Evolutionary conservation across 441 rosid species (phyloP).

Genomic region (Pelargonium citronellum): DNA sequence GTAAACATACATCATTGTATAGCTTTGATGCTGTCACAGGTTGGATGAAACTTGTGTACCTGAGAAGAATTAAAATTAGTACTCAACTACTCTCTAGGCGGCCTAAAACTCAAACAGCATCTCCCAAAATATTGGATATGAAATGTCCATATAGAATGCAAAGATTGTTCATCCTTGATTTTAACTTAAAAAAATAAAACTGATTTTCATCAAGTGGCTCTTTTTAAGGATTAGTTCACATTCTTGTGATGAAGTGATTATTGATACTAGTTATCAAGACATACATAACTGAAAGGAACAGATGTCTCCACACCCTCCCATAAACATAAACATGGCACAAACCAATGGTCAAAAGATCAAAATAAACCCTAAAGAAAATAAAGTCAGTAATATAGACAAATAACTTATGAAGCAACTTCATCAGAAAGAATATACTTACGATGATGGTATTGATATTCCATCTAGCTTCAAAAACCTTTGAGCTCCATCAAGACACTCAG

Average conservation of each 20-base stretch:
- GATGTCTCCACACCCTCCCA: too few relatives aligned
- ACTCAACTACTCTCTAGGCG: background rate
- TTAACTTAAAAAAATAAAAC: too few relatives aligned
- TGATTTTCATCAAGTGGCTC: too few relatives aligned
- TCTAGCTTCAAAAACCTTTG: conserved; percentile 83
- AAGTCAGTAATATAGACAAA: background rate
- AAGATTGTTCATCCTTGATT: too few relatives aligned
- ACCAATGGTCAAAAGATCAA: too few relatives aligned
- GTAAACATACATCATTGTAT: conserved; percentile 64
- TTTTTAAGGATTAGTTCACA: too few relatives aligned
- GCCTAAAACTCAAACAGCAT: too few relatives aligned
- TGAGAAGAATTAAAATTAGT: conserved; percentile 19
- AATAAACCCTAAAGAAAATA: too few relatives aligned
- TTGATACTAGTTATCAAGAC: too few relatives aligned
- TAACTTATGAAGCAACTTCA: background rate
- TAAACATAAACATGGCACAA: too few relatives aligned
- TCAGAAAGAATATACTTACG: conserved; percentile 48
- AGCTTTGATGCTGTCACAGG: conserved; percentile 88
- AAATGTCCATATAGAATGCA: background rate
- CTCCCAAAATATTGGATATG: background rate
- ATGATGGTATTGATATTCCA: conserved; percentile 94
- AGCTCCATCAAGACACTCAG: conserved; percentile 99
- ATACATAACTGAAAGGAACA: too few relatives aligned
- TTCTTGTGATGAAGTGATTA: too few relatives aligned
- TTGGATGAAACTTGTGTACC: conserved; percentile 97